phyloP scores from a whole-genome alignment of 768 basidiomycete genomes.

The Phylloporus arenicola region DNA sequence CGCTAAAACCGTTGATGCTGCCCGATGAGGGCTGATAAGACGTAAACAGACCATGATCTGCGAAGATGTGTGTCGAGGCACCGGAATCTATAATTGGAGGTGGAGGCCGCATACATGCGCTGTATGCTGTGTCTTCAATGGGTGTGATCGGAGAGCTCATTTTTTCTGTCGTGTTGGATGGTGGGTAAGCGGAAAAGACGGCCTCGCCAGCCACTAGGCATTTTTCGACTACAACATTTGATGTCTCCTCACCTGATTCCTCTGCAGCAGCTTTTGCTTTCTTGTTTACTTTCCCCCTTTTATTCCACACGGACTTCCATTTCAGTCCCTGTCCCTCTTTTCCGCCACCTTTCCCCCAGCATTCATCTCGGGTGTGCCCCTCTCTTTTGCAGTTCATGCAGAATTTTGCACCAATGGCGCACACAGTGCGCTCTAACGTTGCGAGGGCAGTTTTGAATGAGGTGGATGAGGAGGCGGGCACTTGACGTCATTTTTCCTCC shows the following conservation, averaged over 20 bases:
- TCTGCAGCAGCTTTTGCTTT: not conserved
- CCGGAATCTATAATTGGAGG: not conserved
- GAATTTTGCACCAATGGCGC: not conserved
- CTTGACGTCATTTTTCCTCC: not conserved
- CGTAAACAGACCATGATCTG: not conserved
- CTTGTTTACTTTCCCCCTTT: not conserved
- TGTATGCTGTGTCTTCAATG: not conserved
- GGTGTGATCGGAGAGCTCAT: not conserved
- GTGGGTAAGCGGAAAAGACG: not conserved
- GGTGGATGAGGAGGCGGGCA: not conserved
- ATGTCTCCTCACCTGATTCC: not conserved
- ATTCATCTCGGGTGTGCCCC: not conserved
- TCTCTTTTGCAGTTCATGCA: not conserved
- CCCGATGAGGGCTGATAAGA: not conserved
- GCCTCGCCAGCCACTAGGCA: not conserved
- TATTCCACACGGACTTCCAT: not conserved
- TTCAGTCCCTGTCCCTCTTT: not conserved
- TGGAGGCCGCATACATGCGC: not conserved
- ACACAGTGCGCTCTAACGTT: not conserved
- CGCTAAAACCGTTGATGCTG: not conserved
- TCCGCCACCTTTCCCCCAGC: not conserved
- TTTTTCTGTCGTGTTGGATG: not conserved
- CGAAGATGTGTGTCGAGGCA: not conserved
- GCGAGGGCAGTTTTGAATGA: not conserved
- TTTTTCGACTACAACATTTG: not conserved